phyloP scores from a whole-genome alignment of 2,329 filamentous ascomycete species.

The Ilyonectria sp. region DNA sequence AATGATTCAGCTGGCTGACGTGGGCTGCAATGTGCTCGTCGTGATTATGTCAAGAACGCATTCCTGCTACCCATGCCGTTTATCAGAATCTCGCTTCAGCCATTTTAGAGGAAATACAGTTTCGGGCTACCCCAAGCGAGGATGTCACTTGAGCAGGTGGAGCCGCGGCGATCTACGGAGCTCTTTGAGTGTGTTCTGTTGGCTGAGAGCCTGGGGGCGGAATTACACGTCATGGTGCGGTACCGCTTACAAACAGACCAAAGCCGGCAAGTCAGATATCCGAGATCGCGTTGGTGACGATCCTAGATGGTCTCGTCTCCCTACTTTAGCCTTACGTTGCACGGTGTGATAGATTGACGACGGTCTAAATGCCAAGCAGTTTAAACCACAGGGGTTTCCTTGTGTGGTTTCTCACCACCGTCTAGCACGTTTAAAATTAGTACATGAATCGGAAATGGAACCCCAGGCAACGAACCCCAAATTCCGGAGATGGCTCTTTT shows the following conservation, averaged over 20 bases:
- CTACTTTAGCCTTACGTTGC: background rate
- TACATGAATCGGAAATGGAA: background rate
- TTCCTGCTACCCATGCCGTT: background rate
- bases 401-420: background rate
- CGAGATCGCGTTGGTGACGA: conserved; percentile 15
- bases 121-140: background rate
- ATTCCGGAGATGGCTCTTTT: background rate
- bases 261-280: conserved; percentile 9
- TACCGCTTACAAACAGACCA: background rate
- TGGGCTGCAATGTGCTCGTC: background rate
- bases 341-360: background rate
- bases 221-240: background rate
- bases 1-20: background rate
- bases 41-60: background rate
- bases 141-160: background rate
- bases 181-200: background rate
- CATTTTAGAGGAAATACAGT: background rate
- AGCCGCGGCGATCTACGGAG: background rate
- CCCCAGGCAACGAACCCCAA: background rate
- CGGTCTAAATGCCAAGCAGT: background rate
- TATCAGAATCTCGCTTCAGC: conserved; percentile 20
- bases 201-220: background rate
- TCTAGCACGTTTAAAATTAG: background rate
- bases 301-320: conserved; percentile 4
- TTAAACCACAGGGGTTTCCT: background rate